These are phyloP conservation scores for Piloderma croceum DNA, from an alignment of 768 basidiomycete species.

Conservation along the genomic window DNA sequence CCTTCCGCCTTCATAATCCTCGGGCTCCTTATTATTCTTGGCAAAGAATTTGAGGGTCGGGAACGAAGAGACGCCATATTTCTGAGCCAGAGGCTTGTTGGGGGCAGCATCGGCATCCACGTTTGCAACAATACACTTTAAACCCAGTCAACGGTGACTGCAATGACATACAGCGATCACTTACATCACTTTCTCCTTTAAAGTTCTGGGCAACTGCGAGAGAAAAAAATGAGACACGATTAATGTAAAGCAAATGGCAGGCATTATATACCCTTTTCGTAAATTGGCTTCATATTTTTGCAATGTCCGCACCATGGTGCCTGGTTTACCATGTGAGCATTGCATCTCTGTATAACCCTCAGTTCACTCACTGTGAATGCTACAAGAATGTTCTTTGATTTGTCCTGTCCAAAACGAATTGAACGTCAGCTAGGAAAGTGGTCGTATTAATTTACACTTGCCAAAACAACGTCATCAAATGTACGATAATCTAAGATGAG, in stretches of 20 bases:
- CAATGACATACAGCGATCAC: slow-evolving; percentile 13
- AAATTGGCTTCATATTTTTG: slow-evolving; percentile 83
- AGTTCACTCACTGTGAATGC: slow-evolving; percentile 66
- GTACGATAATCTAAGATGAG: slow-evolving; percentile 61
- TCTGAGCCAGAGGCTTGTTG: slow-evolving; percentile 64
- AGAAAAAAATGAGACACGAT: slow-evolving; percentile 5
- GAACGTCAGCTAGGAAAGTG: slow-evolving; percentile 3
- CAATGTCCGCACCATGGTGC: slow-evolving; percentile 93
- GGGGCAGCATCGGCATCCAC: slow-evolving; percentile 81
- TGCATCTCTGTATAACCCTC: slow-evolving; percentile 4
- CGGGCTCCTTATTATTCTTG: slow-evolving; percentile 56
- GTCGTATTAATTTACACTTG: slow-evolving; percentile 22
- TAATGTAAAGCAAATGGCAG: neutral
- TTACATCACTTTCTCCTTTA: slow-evolving; percentile 67
- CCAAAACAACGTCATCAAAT: slow-evolving; percentile 73
- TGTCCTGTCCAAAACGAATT: slow-evolving; percentile 38
- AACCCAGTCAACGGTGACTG: slow-evolving; percentile 7
- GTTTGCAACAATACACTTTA: slow-evolving; percentile 83
- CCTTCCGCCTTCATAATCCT: slow-evolving; percentile 66
- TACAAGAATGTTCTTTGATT: slow-evolving; percentile 77
- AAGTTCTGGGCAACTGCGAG: slow-evolving; percentile 69
- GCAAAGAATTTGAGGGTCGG: slow-evolving; percentile 97
- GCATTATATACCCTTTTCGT: slow-evolving; percentile 57
- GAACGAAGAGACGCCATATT: slow-evolving; percentile 75
- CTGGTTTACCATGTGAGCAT: slow-evolving; percentile 22